Percentiles rank a stretch among this genome's conserved stretches.
These are phyloP conservation scores for Neurospora africana DNA, from an alignment of 495 filamentous ascomycete species.

Conservation along the genomic window DNA sequence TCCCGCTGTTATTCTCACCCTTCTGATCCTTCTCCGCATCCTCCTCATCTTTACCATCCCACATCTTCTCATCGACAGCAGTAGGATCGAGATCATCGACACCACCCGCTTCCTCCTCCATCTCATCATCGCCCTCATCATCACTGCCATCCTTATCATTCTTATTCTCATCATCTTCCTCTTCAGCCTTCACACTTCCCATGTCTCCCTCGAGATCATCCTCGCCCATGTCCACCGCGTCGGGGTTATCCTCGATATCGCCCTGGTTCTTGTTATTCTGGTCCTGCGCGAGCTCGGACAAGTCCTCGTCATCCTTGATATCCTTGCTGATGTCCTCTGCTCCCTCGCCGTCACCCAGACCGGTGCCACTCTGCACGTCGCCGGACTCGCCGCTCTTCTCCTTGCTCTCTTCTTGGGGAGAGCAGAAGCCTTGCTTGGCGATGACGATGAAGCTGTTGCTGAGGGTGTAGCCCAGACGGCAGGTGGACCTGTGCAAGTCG, in stretches of 20 bases:
- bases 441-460: constrained; percentile 65
- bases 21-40: constrained; percentile 71
- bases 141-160: constrained; percentile 29
- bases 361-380: constrained; percentile 82
- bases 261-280: constrained; percentile 55
- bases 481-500: constrained; percentile 53
- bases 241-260: constrained; percentile 67
- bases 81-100: constrained; percentile 81
- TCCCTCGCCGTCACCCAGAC: constrained; percentile 90
- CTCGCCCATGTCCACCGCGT: constrained; percentile 93
- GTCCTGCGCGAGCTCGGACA: constrained; percentile 84
- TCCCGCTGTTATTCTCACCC: constrained; percentile 58
- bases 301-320: constrained; percentile 82
- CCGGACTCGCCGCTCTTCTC: constrained; percentile 55
- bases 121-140: constrained; percentile 51
- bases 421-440: constrained; percentile 79
- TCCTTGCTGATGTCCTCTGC: constrained; percentile 97
- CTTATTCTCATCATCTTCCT: constrained; percentile 43
- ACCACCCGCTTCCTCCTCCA: constrained; percentile 81
- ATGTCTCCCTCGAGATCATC: constrained; percentile 76
- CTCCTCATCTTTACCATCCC: constrained; percentile 75
- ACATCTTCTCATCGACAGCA: constrained; percentile 94
- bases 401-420: constrained; percentile 64
- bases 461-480: constrained; percentile 63
- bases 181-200: constrained; percentile 51